Conservation (phyloP, 345 rosid species). For the Moricandia arvensis region DNA sequence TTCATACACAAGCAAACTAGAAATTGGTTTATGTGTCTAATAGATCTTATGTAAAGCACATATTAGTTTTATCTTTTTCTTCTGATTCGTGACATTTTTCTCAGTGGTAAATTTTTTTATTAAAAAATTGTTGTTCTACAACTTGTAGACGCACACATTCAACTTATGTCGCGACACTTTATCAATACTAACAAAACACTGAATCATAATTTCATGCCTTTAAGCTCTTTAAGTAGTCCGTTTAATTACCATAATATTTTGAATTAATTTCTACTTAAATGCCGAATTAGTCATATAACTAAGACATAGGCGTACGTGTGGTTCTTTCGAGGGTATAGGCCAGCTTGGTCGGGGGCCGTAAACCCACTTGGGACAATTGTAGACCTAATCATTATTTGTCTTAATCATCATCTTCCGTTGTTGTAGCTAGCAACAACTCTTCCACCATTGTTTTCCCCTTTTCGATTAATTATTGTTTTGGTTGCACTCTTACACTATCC, state of each 20-base stretch:
- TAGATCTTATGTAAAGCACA: not conserved
- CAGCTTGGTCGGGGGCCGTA: slow-evolving; percentile 35
- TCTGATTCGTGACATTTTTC: not conserved
- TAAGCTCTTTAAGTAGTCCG: not conserved
- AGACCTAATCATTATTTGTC: slow-evolving; percentile 31
- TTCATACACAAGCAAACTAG: not conserved
- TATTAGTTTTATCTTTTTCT: not conserved
- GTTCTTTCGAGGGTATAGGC: slow-evolving; percentile 15
- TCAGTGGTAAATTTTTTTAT: not conserved
- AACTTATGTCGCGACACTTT: not conserved
- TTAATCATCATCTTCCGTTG: slow-evolving; percentile 30
- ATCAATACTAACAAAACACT: not conserved
- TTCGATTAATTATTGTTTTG: not conserved
- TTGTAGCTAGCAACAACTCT: slow-evolving; percentile 21
- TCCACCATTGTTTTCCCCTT: slow-evolving; percentile 28
- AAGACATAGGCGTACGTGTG: slow-evolving; percentile 13
- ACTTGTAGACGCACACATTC: not conserved
- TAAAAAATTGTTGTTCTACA: not conserved
- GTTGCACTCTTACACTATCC: slow-evolving; percentile 24
- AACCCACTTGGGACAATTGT: slow-evolving; percentile 32
- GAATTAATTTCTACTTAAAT: not conserved
- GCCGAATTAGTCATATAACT: slow-evolving; percentile 12
- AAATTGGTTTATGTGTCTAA: not conserved
- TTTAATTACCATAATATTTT: not conserved
- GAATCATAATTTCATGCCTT: not conserved